Conservation (phyloP, 1,284 basidiomycete genomes). For the Coniferiporia weirii region DNA sequence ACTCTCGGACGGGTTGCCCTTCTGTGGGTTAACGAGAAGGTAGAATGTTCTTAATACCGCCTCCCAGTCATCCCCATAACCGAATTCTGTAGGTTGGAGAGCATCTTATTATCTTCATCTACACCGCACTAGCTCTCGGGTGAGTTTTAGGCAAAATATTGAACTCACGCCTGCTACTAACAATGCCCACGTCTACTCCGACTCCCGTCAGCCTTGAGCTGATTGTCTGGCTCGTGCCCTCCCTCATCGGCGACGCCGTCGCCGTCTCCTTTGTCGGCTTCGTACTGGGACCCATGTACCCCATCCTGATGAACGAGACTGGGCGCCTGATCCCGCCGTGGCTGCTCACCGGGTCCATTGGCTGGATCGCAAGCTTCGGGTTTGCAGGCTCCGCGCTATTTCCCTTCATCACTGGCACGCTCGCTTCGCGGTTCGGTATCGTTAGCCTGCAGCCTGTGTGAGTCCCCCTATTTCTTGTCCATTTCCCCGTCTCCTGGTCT, state of each 20-base stretch:
- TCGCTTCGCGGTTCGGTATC: slow-evolving; percentile 47
- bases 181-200: not conserved
- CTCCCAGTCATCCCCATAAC: not conserved
- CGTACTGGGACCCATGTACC: slow-evolving; percentile 49
- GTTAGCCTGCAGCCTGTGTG: slow-evolving; percentile 50
- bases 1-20: slow-evolving; percentile 40
- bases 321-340: slow-evolving; percentile 43
- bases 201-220: slow-evolving; percentile 39
- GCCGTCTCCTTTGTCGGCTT: slow-evolving; percentile 51
- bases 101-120: slow-evolving; percentile 35
- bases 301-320: slow-evolving; percentile 48
- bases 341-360: slow-evolving; percentile 49
- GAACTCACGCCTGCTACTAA: not conserved
- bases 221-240: slow-evolving; percentile 55
- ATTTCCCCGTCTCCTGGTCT: too few species aligned
- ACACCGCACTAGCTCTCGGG: slow-evolving; percentile 34
- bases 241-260: slow-evolving; percentile 46
- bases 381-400: slow-evolving; percentile 37
- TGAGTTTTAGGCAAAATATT: slow-evolving; percentile 17
- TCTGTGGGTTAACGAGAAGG: slow-evolving; percentile 46
- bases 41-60: slow-evolving; percentile 20
- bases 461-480: slow-evolving; percentile 23
- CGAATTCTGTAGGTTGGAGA: slow-evolving; percentile 35
- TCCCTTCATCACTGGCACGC: slow-evolving; percentile 52
- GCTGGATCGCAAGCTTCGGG: slow-evolving; percentile 39